Evolutionary conservation across 108 stramenopile species (phyloP).

Genomic region (Aurantiochytrium sp.): DNA sequence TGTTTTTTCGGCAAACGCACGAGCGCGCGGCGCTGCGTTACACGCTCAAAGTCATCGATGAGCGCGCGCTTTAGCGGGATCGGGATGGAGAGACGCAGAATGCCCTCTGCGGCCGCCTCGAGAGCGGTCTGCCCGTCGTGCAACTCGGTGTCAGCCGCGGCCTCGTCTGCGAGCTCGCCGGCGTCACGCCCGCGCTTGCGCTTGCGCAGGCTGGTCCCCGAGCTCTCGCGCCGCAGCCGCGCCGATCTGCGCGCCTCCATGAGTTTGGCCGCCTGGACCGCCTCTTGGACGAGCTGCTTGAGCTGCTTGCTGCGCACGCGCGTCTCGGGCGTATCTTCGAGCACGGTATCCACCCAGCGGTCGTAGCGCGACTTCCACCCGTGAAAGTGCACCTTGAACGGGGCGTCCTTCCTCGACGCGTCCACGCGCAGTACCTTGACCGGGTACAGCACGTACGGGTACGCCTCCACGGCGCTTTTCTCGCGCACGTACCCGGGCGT

Average conservation of each 20-base stretch:
- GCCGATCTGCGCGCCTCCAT: neutral
- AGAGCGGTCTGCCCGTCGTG: neutral
- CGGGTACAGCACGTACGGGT: neutral
- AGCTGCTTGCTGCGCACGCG: neutral
- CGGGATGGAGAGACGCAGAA: neutral
- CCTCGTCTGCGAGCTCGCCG: neutral
- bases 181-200: neutral
- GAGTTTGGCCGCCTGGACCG: neutral
- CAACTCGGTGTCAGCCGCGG: neutral
- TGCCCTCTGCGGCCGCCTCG: neutral
- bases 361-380: conserved; percentile 18
- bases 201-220: neutral
- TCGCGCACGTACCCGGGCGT: neutral
- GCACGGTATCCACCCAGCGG: neutral
- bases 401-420: neutral
- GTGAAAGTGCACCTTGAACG: neutral
- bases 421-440: neutral
- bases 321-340: neutral
- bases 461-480: neutral
- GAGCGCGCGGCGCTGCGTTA: neutral
- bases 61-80: neutral
- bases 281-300: neutral
- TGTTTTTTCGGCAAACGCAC: neutral
- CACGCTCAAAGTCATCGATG: neutral
- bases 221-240: neutral